These are phyloP conservation scores for Solanum raphanifolium DNA, from an alignment of 257 asterid species.

Conservation along the genomic window DNA sequence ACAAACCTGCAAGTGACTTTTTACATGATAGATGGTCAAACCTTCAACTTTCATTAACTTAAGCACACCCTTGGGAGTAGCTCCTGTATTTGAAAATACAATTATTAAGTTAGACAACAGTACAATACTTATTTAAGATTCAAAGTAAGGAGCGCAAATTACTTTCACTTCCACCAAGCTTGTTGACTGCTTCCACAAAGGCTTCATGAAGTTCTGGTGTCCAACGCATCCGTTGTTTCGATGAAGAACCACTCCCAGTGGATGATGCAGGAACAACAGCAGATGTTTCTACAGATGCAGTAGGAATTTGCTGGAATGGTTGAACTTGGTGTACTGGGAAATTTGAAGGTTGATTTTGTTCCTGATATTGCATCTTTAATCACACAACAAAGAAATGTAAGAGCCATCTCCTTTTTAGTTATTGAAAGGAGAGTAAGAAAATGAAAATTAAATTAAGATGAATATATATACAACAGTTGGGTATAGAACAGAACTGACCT, in stretches of 20 bases:
- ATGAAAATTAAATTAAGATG: background rate
- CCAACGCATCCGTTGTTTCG: constrained; percentile 93
- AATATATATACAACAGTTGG: background rate
- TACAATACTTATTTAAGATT: background rate
- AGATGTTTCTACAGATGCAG: constrained; percentile 43
- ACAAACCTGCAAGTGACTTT: constrained; percentile 33
- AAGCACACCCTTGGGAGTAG: constrained; percentile 19
- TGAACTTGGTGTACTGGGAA: constrained; percentile 32
- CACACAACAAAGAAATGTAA: background rate
- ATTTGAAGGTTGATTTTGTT: constrained; percentile 28
- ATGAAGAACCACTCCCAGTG: constrained; percentile 47
- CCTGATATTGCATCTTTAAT: constrained; percentile 25
- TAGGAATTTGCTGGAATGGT: constrained; percentile 29
- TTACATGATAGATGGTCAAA: constrained; percentile 30
- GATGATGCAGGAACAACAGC: constrained; percentile 38
- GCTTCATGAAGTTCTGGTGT: constrained; percentile 86
- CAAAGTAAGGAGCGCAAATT: background rate
- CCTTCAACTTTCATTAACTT: constrained; percentile 26
- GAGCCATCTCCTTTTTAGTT: background rate
- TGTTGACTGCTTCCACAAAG: constrained; percentile 74
- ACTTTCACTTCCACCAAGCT: constrained; percentile 97
- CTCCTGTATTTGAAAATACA: constrained; percentile 3
- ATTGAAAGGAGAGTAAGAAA: background rate
- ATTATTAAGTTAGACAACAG: background rate
- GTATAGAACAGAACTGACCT: constrained; percentile 15